phyloP scores from a whole-genome alignment of 2,329 filamentous ascomycete species.

The Colletotrichum filicis region DNA sequence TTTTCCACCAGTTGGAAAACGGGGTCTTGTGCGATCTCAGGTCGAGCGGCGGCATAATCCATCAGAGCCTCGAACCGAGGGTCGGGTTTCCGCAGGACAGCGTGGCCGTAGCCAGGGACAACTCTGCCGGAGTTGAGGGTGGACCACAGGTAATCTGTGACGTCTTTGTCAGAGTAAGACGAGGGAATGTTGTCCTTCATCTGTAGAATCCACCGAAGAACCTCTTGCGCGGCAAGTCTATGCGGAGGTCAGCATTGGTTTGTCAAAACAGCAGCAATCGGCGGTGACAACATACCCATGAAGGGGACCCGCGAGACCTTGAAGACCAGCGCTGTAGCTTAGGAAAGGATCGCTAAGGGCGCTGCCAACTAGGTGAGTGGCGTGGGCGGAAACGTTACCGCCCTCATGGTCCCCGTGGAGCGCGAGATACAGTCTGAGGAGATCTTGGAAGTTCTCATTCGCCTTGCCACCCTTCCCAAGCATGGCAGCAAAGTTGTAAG shows the following conservation, averaged over 20 bases:
- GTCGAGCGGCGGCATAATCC: constrained; percentile 89
- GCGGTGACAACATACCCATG: constrained; percentile 40
- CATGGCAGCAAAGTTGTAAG: constrained; percentile 98
- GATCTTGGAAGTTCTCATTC: constrained; percentile 94
- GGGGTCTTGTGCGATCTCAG: constrained; percentile 86
- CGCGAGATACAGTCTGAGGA: constrained; percentile 92
- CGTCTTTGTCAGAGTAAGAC: constrained; percentile 81
- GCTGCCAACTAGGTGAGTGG: constrained; percentile 94
- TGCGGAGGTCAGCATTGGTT: constrained; percentile 6
- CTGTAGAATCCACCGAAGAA: constrained; percentile 94
- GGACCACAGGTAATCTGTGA: constrained; percentile 90
- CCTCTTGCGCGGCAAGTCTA: constrained; percentile 93
- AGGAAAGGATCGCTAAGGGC: constrained; percentile 95
- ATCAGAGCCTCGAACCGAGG: constrained; percentile 96
- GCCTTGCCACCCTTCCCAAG: constrained; percentile 89
- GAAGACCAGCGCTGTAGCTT: constrained; percentile 93
- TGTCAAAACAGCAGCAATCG: background rate
- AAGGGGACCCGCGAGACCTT: constrained; percentile 90
- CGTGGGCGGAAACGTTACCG: constrained; percentile 95
- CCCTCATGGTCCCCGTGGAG: constrained; percentile 98
- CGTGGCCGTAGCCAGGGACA: constrained; percentile 94
- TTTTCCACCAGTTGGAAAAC: constrained; percentile 94
- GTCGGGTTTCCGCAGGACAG: constrained; percentile 95
- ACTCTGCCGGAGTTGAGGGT: constrained; percentile 95
- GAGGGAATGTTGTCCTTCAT: constrained; percentile 91